A percentile compares a stretch with the other conserved stretches of the same genome.
Conservation (phyloP, 2,329 filamentous ascomycete genomes). For the Plectosphaerella cucumerina region DNA sequence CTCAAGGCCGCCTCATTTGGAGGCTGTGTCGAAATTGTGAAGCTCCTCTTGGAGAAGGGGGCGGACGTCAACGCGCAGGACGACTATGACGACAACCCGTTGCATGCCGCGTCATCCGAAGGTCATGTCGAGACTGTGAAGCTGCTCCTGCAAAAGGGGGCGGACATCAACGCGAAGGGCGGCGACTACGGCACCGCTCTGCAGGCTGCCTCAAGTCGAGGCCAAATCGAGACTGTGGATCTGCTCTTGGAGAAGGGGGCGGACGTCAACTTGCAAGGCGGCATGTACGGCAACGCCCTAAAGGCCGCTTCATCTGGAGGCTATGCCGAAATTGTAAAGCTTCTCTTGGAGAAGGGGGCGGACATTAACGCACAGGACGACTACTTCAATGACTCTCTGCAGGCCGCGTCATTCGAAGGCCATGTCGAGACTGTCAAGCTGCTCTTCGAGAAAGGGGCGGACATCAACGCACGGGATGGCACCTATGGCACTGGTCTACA, state of each 20-base stretch:
- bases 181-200: neutral
- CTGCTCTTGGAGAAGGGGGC: conserved; percentile 1
- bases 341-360: neutral
- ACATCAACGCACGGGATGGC: neutral
- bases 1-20: conserved; percentile 11
- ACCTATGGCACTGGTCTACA: neutral
- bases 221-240: neutral
- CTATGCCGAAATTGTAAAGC: neutral
- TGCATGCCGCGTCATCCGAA: too few species aligned
- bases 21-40: neutral
- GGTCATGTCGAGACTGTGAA: too few species aligned
- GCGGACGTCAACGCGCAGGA: too few species aligned
- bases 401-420: conserved; percentile 1
- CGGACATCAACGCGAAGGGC: conserved; percentile 21
- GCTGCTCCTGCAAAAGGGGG: conserved; percentile 15
- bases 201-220: neutral
- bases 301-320: neutral
- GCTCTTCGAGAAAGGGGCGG: neutral
- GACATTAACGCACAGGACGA: neutral
- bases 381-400: neutral
- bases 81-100: too few species aligned
- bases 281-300: neutral
- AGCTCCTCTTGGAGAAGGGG: too few species aligned
- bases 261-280: neutral
- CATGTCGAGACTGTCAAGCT: neutral